These are phyloP conservation scores for Polytrichum formosum DNA, from an alignment of 225 moss, liverwort and hornwort genomes.

Conservation along the genomic window DNA sequence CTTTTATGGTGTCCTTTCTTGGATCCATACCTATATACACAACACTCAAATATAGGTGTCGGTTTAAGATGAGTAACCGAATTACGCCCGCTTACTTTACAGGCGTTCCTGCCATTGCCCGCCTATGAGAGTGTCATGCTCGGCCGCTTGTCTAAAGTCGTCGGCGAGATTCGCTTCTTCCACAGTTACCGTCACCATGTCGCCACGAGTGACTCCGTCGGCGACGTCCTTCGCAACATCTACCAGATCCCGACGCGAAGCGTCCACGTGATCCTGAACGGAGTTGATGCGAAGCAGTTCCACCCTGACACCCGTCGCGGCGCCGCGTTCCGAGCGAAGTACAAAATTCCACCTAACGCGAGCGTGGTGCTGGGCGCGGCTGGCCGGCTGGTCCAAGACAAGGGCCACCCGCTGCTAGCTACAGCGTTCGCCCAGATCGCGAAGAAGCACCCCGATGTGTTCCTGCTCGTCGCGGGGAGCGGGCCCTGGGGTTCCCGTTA, in stretches of 20 bases:
- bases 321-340: constrained; percentile 21
- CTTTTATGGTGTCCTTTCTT: too few species aligned
- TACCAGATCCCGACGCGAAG: constrained; percentile 35
- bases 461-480: constrained; percentile 36
- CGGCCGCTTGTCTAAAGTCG: constrained; percentile 12
- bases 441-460: constrained; percentile 21
- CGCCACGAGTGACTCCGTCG: constrained; percentile 50
- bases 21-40: too few species aligned
- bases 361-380: constrained; percentile 42
- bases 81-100: background rate
- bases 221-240: constrained; percentile 44
- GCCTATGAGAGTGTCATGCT: constrained; percentile 17
- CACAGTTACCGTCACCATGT: constrained; percentile 39
- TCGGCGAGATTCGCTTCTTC: constrained; percentile 50
- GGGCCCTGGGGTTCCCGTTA: constrained; percentile 48
- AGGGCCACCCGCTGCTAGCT: constrained; percentile 43
- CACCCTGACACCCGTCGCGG: constrained; percentile 21
- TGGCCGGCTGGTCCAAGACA: constrained; percentile 43
- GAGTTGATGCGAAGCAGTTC: constrained; percentile 37
- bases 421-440: constrained; percentile 29
- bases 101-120: too few species aligned
- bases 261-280: constrained; percentile 39
- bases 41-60: too few species aligned
- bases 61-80: too few species aligned
- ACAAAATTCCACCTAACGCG: constrained; percentile 34